Conservation (phyloP, 495 filamentous ascomycete species). For the Penicillium bialowiezense region DNA sequence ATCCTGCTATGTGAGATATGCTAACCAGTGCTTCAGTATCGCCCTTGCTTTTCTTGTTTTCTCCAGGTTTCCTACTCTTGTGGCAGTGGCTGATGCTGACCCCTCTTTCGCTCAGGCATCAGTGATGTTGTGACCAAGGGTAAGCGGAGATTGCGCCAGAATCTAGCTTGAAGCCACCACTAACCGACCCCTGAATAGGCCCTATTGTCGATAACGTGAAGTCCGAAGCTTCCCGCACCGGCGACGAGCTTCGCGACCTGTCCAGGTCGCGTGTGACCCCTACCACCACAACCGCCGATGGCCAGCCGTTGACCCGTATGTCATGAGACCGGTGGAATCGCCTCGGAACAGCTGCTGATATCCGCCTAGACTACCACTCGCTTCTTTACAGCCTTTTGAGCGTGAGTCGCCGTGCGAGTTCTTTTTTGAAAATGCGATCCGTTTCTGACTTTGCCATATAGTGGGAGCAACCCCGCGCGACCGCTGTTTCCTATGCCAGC, state of each 20-base stretch:
- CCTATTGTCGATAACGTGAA: slow-evolving; percentile 77
- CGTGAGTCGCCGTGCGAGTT: slow-evolving; percentile 41
- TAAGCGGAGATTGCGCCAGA: slow-evolving; percentile 12
- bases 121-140: slow-evolving; percentile 32
- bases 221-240: slow-evolving; percentile 67
- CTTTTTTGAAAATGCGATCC: slow-evolving; percentile 1
- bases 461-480: slow-evolving; percentile 77
- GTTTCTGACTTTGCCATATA: slow-evolving; percentile 38
- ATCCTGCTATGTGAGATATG: slow-evolving; percentile 7
- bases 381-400: slow-evolving; percentile 87
- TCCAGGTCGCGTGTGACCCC: slow-evolving; percentile 68
- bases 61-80: background rate
- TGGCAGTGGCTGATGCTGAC: slow-evolving; percentile 19
- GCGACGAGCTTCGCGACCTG: slow-evolving; percentile 71
- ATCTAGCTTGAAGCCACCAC: slow-evolving; percentile 21
- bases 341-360: slow-evolving; percentile 12
- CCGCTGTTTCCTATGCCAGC: slow-evolving; percentile 75
- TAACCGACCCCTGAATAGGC: slow-evolving; percentile 48
- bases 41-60: background rate
- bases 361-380: slow-evolving; percentile 75
- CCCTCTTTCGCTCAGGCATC: slow-evolving; percentile 18
- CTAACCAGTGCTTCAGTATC: slow-evolving; percentile 16
- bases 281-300: slow-evolving; percentile 66
- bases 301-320: slow-evolving; percentile 81
- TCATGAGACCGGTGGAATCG: slow-evolving; percentile 8